phyloP scores from a whole-genome alignment of 495 filamentous ascomycete genomes.

The Cercophora samala region DNA sequence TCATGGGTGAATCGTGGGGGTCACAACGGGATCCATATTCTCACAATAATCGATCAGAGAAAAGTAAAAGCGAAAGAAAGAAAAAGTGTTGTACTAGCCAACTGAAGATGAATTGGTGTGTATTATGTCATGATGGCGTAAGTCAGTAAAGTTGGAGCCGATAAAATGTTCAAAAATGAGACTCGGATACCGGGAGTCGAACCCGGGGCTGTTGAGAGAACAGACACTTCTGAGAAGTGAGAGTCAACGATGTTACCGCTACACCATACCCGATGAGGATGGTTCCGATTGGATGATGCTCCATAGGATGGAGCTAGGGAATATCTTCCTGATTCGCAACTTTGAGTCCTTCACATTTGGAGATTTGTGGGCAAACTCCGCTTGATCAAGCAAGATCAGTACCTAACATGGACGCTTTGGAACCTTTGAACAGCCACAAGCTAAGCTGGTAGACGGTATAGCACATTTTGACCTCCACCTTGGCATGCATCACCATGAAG shows the following conservation, averaged over 20 bases:
- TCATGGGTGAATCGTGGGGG: neutral
- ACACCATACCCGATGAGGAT: neutral
- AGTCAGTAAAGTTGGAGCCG: neutral
- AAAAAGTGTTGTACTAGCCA: too few relatives aligned
- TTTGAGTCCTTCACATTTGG: too few relatives aligned
- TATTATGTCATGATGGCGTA: neutral
- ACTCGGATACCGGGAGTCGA: constrained; percentile 8
- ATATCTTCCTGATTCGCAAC: neutral
- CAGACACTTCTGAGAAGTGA: constrained; percentile 8
- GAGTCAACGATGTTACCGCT: constrained; percentile 8
- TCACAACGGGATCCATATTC: neutral
- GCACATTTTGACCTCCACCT: neutral
- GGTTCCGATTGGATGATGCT: neutral
- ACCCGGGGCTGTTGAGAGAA: constrained; percentile 6
- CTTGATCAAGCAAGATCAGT: too few relatives aligned
- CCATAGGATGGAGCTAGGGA: neutral
- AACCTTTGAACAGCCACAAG: neutral
- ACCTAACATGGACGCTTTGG: too few relatives aligned
- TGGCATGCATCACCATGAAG: neutral
- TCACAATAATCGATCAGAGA: neutral
- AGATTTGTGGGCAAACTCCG: too few relatives aligned
- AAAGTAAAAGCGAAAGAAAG: neutral
- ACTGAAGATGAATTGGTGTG: too few relatives aligned
- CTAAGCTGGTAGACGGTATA: neutral
- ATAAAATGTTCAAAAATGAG: neutral